Evolutionary conservation across 805 yeast genomes (phyloP).

Genomic region (Cyberlindnera sargentensis): DNA sequence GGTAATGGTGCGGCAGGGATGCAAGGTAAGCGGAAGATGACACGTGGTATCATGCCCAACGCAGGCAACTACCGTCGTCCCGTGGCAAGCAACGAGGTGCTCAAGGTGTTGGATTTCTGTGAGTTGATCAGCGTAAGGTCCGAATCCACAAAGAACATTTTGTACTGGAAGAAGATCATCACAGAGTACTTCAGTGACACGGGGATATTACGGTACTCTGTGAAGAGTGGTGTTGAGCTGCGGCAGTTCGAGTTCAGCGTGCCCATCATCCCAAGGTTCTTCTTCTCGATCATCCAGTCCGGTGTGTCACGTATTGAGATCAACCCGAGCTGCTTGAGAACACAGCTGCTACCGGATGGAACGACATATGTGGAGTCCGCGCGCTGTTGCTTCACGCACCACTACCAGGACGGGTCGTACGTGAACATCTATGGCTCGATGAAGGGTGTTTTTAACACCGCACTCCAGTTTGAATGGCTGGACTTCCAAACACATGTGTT

Average conservation of each 20-base stretch:
- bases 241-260: conserved; percentile 59
- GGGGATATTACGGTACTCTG: conserved; percentile 40
- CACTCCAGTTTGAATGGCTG: conserved; percentile 62
- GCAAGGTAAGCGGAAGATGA: neutral
- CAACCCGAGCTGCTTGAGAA: conserved; percentile 40
- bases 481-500: conserved; percentile 49
- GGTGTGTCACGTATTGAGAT: conserved; percentile 48
- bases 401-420: conserved; percentile 65
- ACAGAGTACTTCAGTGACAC: conserved; percentile 46
- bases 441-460: conserved; percentile 55
- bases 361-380: conserved; percentile 48
- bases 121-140: conserved; percentile 38
- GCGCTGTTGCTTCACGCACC: conserved; percentile 39
- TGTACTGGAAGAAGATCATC: conserved; percentile 44
- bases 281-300: conserved; percentile 42
- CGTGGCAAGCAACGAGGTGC: conserved; percentile 42
- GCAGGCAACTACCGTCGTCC: conserved; percentile 25
- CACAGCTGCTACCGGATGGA: conserved; percentile 47
- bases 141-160: conserved; percentile 36
- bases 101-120: conserved; percentile 42
- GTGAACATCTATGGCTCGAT: conserved; percentile 56
- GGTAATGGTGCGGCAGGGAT: neutral
- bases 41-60: conserved; percentile 4
- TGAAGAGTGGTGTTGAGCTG: conserved; percentile 38
- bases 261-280: conserved; percentile 58